Conservation (phyloP, 805 yeast species). For the Wickerhamiella spandovensis region DNA sequence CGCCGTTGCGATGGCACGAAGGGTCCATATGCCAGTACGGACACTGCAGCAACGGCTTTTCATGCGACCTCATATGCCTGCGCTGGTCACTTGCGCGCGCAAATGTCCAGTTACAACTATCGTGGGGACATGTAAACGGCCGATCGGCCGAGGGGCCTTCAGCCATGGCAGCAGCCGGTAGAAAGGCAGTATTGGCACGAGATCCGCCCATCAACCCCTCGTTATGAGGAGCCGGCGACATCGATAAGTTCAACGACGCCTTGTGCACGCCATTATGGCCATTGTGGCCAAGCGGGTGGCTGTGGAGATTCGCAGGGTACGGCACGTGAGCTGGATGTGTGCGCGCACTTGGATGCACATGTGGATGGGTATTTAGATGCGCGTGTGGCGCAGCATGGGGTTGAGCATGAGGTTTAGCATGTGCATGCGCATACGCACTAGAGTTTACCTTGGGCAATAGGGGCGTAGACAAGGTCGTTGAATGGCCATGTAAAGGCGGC, state of each 20-base stretch:
- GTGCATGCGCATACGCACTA: background rate
- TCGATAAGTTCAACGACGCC: background rate
- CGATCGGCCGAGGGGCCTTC: background rate
- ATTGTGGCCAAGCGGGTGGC: background rate
- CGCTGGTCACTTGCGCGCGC: conserved; percentile 55
- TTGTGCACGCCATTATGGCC: background rate
- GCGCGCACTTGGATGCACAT: too few relatives aligned
- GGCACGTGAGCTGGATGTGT: background rate
- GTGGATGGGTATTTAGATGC: background rate
- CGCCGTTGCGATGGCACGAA: conserved; percentile 64
- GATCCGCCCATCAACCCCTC: background rate
- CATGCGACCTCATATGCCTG: conserved; percentile 54
- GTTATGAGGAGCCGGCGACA: background rate
- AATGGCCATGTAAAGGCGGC: background rate
- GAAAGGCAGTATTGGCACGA: background rate
- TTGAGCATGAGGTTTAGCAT: background rate
- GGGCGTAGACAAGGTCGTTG: too few relatives aligned
- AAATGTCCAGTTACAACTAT: conserved; percentile 56
- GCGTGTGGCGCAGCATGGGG: background rate
- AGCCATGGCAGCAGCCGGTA: background rate
- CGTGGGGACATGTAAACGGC: conserved; percentile 20
- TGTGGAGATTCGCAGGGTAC: background rate
- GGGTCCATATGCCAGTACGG: conserved; percentile 60
- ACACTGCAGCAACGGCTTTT: conserved; percentile 52
- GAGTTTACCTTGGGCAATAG: too few relatives aligned